phyloP scores from a whole-genome alignment of 305 asterid species.

The Stenogyne calaminthoides region DNA sequence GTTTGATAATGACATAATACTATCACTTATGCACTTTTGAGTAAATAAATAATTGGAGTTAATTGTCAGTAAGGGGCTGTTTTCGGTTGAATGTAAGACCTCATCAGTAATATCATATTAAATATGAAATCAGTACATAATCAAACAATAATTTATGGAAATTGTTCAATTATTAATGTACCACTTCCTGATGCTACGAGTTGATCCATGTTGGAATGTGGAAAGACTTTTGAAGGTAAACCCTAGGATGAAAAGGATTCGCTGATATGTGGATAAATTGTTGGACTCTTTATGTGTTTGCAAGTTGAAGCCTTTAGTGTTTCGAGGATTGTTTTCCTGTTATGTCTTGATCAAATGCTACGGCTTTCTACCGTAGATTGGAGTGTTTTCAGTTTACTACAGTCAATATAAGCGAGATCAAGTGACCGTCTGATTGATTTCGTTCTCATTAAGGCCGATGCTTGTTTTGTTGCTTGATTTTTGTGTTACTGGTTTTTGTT shows the following conservation, averaged over 20 bases:
- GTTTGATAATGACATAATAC: background rate
- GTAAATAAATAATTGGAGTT: slow-evolving; percentile 24
- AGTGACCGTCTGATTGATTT: slow-evolving; percentile 35
- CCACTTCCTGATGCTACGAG: slow-evolving; percentile 11
- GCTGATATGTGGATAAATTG: slow-evolving; percentile 22
- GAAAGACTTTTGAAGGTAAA: slow-evolving; percentile 18
- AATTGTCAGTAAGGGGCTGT: slow-evolving; percentile 17
- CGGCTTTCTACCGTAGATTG: slow-evolving; percentile 21
- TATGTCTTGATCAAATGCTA: slow-evolving; percentile 28
- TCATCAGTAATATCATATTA: slow-evolving; percentile 13
- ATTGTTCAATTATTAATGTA: slow-evolving; percentile 10
- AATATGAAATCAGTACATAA: slow-evolving; percentile 22
- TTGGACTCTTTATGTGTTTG: slow-evolving; percentile 23
- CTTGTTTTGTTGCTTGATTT: slow-evolving; percentile 44
- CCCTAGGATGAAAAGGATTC: slow-evolving; percentile 24
- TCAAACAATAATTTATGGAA: slow-evolving; percentile 20
- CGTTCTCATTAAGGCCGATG: slow-evolving; percentile 38
- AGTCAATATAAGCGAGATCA: slow-evolving; percentile 24
- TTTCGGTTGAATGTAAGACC: slow-evolving; percentile 21
- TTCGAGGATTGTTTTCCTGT: slow-evolving; percentile 23
- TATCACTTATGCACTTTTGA: background rate
- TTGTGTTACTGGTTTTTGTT: slow-evolving; percentile 44
- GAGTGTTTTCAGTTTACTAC: slow-evolving; percentile 22
- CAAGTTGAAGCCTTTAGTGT: slow-evolving; percentile 21
- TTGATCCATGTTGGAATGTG: slow-evolving; percentile 16